Evolutionary conservation across 2,329 filamentous ascomycete species (phyloP).

Genomic region (Remersonia thermophila): DNA sequence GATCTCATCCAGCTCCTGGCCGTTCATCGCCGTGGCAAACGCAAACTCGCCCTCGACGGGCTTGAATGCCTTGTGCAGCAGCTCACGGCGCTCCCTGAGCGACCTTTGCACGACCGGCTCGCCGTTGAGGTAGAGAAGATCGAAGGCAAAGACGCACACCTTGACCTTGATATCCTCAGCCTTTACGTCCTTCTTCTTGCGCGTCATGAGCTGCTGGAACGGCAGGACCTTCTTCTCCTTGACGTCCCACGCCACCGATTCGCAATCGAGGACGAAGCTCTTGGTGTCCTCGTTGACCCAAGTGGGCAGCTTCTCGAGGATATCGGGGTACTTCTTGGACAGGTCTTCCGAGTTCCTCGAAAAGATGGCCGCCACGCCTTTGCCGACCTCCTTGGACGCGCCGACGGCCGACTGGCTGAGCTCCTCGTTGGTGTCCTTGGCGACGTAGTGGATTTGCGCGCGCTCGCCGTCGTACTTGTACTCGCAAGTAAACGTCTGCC

Average conservation of each 20-base stretch:
- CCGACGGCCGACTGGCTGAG: slow-evolving; percentile 49
- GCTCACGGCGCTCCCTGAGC: slow-evolving; percentile 68
- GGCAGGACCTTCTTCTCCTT: slow-evolving; percentile 88
- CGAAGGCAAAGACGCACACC: slow-evolving; percentile 94
- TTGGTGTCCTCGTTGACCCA: slow-evolving; percentile 87
- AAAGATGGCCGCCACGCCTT: slow-evolving; percentile 83
- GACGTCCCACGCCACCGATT: slow-evolving; percentile 96
- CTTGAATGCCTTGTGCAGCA: slow-evolving; percentile 60
- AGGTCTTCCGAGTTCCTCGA: slow-evolving; percentile 95
- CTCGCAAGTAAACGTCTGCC: slow-evolving; percentile 92
- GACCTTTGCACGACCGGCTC: slow-evolving; percentile 79
- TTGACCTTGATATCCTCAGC: slow-evolving; percentile 91
- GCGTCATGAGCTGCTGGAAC: slow-evolving; percentile 96
- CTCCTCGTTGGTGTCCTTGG: slow-evolving; percentile 61
- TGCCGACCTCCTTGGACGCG: slow-evolving; percentile 51
- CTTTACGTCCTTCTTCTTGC: slow-evolving; percentile 95
- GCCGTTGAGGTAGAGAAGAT: slow-evolving; percentile 85
- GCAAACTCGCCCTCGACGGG: slow-evolving; percentile 81
- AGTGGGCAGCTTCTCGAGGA: slow-evolving; percentile 70
- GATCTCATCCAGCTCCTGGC: slow-evolving; percentile 84
- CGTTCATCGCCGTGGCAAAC: slow-evolving; percentile 78
- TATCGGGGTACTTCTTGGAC: slow-evolving; percentile 95
- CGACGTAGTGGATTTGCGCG: slow-evolving; percentile 96
- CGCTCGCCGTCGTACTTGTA: slow-evolving; percentile 98
- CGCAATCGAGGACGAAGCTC: slow-evolving; percentile 96